phyloP scores from a whole-genome alignment of 1,284 basidiomycete species.

The Ustilago xerochloae region DNA sequence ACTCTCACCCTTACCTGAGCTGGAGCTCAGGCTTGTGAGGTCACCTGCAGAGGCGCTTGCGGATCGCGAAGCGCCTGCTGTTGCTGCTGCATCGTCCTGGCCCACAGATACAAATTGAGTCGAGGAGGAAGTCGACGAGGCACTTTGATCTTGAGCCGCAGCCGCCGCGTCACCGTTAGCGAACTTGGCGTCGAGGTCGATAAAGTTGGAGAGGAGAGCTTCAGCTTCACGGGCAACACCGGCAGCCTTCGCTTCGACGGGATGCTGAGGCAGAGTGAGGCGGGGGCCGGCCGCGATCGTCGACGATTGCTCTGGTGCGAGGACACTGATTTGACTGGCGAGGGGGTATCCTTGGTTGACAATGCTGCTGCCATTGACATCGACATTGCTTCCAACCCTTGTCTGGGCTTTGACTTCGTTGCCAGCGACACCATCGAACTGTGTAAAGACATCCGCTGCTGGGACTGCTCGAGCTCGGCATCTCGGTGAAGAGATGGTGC shows the following conservation, averaged over 20 bases:
- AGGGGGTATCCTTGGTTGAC: conserved; percentile 37
- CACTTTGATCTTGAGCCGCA: conserved; percentile 47
- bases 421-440: conserved; percentile 32
- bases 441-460: conserved; percentile 60
- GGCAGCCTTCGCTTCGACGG: conserved; percentile 35
- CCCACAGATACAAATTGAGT: conserved; percentile 46
- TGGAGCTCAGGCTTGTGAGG: conserved; percentile 42
- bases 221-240: conserved; percentile 51
- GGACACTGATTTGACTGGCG: conserved; percentile 25
- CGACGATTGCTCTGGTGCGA: conserved; percentile 35
- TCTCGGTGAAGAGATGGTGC: conserved; percentile 35
- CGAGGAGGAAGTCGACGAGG: conserved; percentile 44
- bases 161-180: conserved; percentile 43
- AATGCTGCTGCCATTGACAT: conserved; percentile 62
- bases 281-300: conserved; percentile 36
- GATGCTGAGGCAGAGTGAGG: conserved; percentile 30
- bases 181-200: conserved; percentile 47
- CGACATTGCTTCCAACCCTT: conserved; percentile 35
- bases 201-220: conserved; percentile 53
- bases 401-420: conserved; percentile 9
- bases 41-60: conserved; percentile 34
- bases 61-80: conserved; percentile 36
- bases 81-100: conserved; percentile 32
- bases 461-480: conserved; percentile 55
- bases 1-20: conserved; percentile 17